Percentiles rank a stretch among this genome's conserved stretches.
These are phyloP conservation scores for Pilatotrama ljubarskyi DNA, from an alignment of 768 basidiomycete genomes.

Conservation along the genomic window DNA sequence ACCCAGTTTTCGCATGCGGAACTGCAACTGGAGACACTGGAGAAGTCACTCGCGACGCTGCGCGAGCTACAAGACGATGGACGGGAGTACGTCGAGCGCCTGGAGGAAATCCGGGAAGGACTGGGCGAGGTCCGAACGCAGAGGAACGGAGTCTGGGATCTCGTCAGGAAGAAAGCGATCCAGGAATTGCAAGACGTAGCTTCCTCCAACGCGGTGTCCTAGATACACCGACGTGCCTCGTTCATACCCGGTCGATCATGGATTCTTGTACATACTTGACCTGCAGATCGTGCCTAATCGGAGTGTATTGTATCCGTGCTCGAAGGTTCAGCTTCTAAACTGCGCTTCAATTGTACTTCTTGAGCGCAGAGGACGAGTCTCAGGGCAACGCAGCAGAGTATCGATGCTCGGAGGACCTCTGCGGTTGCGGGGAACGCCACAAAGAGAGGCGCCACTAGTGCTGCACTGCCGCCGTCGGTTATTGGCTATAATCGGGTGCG, in stretches of 20 bases:
- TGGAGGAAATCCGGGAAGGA: slow-evolving; percentile 82
- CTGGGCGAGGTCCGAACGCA: slow-evolving; percentile 74
- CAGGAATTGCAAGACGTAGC: slow-evolving; percentile 74
- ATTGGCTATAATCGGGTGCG: not conserved
- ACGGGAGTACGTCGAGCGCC: slow-evolving; percentile 80
- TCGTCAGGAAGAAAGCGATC: slow-evolving; percentile 72
- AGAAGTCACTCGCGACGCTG: slow-evolving; percentile 71
- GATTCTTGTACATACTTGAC: not conserved
- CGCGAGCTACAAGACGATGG: slow-evolving; percentile 86
- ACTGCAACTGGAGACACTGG: slow-evolving; percentile 66
- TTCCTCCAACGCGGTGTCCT: slow-evolving; percentile 21
- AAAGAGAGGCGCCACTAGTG: slow-evolving; percentile 13
- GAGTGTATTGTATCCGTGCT: not conserved
- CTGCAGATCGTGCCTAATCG: not conserved
- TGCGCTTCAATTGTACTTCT: not conserved
- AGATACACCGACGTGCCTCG: not conserved
- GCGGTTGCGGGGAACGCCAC: slow-evolving; percentile 8
- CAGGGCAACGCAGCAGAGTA: not conserved
- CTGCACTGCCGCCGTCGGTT: slow-evolving; percentile 11
- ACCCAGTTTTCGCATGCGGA: slow-evolving; percentile 66
- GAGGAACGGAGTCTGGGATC: slow-evolving; percentile 72
- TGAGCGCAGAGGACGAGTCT: not conserved
- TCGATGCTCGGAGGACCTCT: not conserved
- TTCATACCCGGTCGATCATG: not conserved
- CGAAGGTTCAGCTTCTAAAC: not conserved